Evolutionary conservation across 1,284 basidiomycete genomes (phyloP).

Genomic region (Rhodotorula sp.): DNA sequence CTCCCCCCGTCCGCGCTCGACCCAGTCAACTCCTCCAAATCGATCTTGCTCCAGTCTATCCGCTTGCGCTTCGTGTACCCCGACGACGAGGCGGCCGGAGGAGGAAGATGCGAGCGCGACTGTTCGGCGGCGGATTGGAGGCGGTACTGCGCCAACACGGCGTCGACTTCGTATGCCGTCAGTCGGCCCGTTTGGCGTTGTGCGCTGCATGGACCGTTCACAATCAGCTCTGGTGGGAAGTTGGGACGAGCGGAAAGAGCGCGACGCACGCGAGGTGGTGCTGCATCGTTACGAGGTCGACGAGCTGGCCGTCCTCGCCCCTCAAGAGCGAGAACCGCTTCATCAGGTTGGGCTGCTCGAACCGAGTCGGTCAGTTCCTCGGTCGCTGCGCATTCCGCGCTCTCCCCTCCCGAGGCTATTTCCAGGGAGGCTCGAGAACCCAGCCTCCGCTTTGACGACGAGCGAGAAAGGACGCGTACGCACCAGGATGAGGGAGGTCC

Average conservation of each 20-base stretch:
- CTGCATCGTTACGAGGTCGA: conserved; percentile 23
- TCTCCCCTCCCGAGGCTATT: too few species aligned
- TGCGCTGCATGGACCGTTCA: neutral
- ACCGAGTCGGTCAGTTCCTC: neutral
- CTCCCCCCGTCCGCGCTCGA: neutral
- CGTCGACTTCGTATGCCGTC: conserved; percentile 26
- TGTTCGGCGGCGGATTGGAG: conserved; percentile 16
- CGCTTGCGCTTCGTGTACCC: conserved; percentile 16
- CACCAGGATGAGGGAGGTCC: conserved; percentile 31
- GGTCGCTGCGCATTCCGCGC: too few species aligned
- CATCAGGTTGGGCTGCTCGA: conserved; percentile 27
- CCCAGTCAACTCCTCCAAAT: neutral
- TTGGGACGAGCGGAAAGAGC: neutral
- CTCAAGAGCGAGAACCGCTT: conserved; percentile 32
- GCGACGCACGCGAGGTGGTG: conserved; percentile 27
- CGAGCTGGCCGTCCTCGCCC: conserved; percentile 22
- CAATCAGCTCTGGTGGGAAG: too few species aligned
- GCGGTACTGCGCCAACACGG: conserved; percentile 27
- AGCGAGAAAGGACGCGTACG: neutral
- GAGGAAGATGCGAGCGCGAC: neutral
- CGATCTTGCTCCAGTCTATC: conserved; percentile 22
- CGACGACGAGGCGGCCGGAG: neutral
- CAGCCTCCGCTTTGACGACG: neutral
- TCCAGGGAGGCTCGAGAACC: too few species aligned
- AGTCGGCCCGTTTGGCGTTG: conserved; percentile 27